These are phyloP conservation scores for Paramecium bursaria DNA, from an alignment of 73 alveolate genomes.

Conservation along the genomic window DNA sequence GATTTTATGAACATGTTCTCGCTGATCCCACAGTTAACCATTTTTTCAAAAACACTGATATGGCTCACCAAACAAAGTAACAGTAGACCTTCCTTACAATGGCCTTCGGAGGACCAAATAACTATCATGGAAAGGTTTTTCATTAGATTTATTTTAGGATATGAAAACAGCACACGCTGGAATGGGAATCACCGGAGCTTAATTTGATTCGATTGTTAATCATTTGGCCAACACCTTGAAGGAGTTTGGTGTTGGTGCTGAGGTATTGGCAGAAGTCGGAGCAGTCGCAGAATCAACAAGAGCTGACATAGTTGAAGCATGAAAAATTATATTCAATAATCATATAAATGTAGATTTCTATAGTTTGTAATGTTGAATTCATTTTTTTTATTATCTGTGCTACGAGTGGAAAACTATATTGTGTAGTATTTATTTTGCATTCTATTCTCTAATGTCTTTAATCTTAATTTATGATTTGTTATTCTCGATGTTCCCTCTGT, in stretches of 20 bases:
- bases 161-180: conserved; percentile 79
- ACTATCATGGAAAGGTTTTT: conserved; percentile 35
- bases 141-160: conserved; percentile 24
- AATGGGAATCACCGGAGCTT: conserved; percentile 70
- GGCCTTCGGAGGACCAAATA: conserved; percentile 80
- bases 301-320: conserved; percentile 69
- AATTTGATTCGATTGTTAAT: conserved; percentile 69
- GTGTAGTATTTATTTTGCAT: background rate
- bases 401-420: background rate
- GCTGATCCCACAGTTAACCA: conserved; percentile 74
- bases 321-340: too few relatives aligned
- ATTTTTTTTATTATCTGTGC: background rate
- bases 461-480: background rate
- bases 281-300: conserved; percentile 61
- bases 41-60: conserved; percentile 78
- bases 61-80: conserved; percentile 59
- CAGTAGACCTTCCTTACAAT: conserved; percentile 69
- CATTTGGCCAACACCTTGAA: conserved; percentile 71
- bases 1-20: conserved; percentile 72
- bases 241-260: conserved; percentile 76
- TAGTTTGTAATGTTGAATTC: too few relatives aligned
- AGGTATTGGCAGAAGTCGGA: conserved; percentile 70
- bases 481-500: too few relatives aligned
- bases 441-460: background rate
- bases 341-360: too few relatives aligned